A percentile compares a stretch with the other conserved stretches of the same genome.
Evolutionary conservation across 495 filamentous ascomycete genomes (phyloP).

Genomic region (Terfezia boudieri): DNA sequence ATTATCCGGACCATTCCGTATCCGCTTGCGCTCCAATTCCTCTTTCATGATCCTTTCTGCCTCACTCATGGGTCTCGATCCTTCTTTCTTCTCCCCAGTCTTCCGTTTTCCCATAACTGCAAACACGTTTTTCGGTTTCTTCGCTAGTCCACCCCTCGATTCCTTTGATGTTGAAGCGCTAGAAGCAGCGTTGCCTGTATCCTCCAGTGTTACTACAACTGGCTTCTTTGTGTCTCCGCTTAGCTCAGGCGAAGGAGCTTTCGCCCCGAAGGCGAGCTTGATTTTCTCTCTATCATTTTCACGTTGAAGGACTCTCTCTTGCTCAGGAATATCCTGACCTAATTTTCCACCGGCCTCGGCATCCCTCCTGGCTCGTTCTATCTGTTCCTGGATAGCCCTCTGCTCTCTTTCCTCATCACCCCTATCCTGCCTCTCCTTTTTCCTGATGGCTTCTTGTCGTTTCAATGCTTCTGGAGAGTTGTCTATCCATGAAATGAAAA

Average conservation of each 20-base stretch:
- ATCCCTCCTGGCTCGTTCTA: constrained; percentile 42
- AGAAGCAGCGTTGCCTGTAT: no score
- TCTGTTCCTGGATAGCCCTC: constrained; percentile 53
- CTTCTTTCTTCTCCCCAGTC: constrained; percentile 31
- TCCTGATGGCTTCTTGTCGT: constrained; percentile 53
- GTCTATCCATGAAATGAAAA: constrained; percentile 79
- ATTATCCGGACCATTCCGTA: constrained; percentile 20
- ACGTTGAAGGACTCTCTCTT: constrained; percentile 27
- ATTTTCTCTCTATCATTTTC: constrained; percentile 59
- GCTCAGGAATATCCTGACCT: constrained; percentile 23
- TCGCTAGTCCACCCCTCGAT: constrained; percentile 34
- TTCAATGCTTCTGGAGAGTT: constrained; percentile 63
- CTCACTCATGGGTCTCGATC: constrained; percentile 55
- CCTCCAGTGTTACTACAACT: constrained; percentile 9
- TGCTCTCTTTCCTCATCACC: constrained; percentile 82
- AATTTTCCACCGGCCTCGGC: constrained; percentile 27
- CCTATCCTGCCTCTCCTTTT: constrained; percentile 65
- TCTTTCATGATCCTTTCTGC: constrained; percentile 83
- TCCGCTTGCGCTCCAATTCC: constrained; percentile 51
- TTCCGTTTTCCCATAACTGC: constrained; percentile 26
- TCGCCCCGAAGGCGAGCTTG: constrained; percentile 44
- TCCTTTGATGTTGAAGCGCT: constrained; percentile 22
- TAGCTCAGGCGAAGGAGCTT: not conserved
- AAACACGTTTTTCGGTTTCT: constrained; percentile 64
- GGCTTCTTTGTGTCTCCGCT: constrained; percentile 11